Percentiles rank a stretch among this genome's conserved stretches.
These are phyloP conservation scores for Herpetospermum pedunculosum DNA, from an alignment of 306 rosid species.

Conservation along the genomic window DNA sequence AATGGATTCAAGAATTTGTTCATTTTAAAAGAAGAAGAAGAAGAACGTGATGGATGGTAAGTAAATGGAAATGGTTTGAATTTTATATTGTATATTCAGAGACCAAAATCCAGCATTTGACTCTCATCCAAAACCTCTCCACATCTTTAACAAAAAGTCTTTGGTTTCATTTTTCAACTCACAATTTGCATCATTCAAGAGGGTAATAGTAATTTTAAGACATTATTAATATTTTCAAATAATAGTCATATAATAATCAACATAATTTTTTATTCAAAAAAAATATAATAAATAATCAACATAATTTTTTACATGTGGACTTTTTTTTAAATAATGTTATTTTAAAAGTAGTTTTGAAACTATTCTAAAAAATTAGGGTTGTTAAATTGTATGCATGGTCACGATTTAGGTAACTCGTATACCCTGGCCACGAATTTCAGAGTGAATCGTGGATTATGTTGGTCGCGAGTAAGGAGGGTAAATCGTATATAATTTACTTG, in stretches of 20 bases:
- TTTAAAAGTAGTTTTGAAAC: too few relatives aligned
- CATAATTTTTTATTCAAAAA: too few relatives aligned
- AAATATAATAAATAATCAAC: too few relatives aligned
- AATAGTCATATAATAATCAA: background rate
- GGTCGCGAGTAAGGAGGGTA: too few relatives aligned
- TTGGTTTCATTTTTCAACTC: background rate
- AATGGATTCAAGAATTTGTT: background rate
- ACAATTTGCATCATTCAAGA: background rate
- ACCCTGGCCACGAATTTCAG: too few relatives aligned
- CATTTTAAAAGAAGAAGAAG: background rate
- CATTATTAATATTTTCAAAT: background rate
- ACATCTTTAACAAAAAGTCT: background rate
- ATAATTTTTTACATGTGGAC: too few relatives aligned
- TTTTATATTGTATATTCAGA: conserved; percentile 1
- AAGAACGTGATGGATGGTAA: background rate
- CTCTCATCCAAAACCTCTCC: background rate
- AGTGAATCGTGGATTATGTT: too few relatives aligned
- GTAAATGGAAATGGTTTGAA: background rate
- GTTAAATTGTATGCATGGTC: too few relatives aligned
- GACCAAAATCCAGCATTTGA: background rate
- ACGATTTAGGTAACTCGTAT: too few relatives aligned
- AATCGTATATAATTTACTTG: too few relatives aligned
- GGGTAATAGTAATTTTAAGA: background rate
- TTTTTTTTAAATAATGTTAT: too few relatives aligned
- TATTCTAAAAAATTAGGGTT: too few relatives aligned